Base-by-base conservation (phyloP, 2,329 filamentous ascomycete genomes). In the Trichoderma sp. region DNA sequence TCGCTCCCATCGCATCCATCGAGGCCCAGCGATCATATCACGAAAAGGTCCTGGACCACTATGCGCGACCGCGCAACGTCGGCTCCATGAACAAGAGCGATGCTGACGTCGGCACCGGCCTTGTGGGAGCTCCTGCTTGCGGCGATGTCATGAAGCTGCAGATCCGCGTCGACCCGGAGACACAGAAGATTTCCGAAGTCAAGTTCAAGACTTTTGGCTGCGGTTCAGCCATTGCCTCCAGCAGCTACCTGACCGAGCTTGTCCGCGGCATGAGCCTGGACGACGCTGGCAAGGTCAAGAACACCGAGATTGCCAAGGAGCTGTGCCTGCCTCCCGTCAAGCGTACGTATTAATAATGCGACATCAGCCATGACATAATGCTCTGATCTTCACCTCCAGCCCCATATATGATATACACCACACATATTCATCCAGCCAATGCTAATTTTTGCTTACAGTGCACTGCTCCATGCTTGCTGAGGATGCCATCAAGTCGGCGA, bases 201-300 rank as follows among this genome's bases (percentile, higher is more conserved):
- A 96, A 96, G 83, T 97, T 97, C 88, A 97, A 97, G 89, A 97
- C 94, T 0, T 97, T 97, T 78, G 94, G 94, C 63, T 97, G 94
- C 80, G 94, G 94, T 68, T 94, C 91, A 35, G 96, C 96, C 73
- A 99, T 99, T 81, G 96, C 96, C 55, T 95, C 92, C 72, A 96
- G 92, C 70, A 96, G 92, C 78, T 99, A 99, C 80, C 83, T 99
- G 76, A 99, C 96, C 1, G 94, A 97, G 82, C 85, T 99, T 70
- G 94, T 99, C 72, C 89, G 93, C 72, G 96, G 96, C 71, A 99
- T 98, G 95, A 97, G 81, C 74, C 72, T 99, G 73, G 96, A 99
- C 76, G 93, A 99, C 80, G 96, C 96, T 40, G 90, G 90, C 67
- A 91, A 92, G 83, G 92, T 99, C 76, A 91, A 93, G 84, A 99